Base-by-base conservation (phyloP, 208 protist genomes). In the Lotmaria passim region DNA sequence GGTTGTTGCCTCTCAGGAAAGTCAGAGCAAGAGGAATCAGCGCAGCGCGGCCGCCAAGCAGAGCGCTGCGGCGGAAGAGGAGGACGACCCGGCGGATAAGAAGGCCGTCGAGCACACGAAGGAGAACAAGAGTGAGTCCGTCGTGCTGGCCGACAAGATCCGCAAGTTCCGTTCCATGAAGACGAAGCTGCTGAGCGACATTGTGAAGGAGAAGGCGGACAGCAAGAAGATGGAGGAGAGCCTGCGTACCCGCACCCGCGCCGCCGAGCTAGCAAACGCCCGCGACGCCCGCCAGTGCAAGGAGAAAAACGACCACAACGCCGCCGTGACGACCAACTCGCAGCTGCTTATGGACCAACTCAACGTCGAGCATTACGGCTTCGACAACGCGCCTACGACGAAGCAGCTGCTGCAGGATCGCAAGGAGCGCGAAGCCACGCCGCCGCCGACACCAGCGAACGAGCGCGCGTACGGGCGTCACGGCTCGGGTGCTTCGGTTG, bases 311-410 rank as follows among this genome's bases (percentile, higher is more conserved):
- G 60, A 51, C 24, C 47, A 57, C 56, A 93, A 95, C 69, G 85
- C 85, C 17, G 78, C 80, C 7, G 69, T 92, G 24, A 93, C 84
- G 24, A 90, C 80, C 26, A 91, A 85, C 71, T 39, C 78, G 19
- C 83, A 90, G 74, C 69, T 90, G 64, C 81, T 92, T 6, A 58
- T 95, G 39, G 62, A 82, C 15, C 84, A 94, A 70, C 73, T 94
- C 41, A 94, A 94, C 73, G 81, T 75, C 19, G 81, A 83, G 62
- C 87, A 95, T 81, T 95, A 91, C 74, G 87, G 90, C 61, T 43
- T 89, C 44, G 74, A 86, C 58, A 80, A 79, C 65, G 81, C 78
- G 17, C 86, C 81, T 23, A 83, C 81, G 28, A 66, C 62, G 48
- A 69, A 82, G 70, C 79, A 87, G 82, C 81, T 87, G 50, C 66